Evolutionary conservation across 306 rosid genomes (phyloP), one percentile per base, ranked within the genome.

Genomic region (Prunus davidiana): DNA sequence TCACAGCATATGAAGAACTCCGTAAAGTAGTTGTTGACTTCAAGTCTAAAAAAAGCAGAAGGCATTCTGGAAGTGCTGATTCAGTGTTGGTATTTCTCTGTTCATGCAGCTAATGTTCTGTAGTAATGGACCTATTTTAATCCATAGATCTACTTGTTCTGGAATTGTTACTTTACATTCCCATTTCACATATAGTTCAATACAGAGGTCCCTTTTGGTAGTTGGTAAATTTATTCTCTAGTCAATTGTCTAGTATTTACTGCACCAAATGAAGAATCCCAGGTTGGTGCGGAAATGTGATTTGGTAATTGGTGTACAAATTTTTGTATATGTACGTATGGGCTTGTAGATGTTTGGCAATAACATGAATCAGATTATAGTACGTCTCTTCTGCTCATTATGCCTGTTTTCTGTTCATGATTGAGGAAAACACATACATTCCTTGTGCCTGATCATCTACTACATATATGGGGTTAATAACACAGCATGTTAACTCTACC

Each of bases 1-100:
- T 95, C 83, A 92, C 93, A 22, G 93, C 83, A 25, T 92, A 95
- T 55, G 97, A 95, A 78, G 97, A 95, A 84, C 96, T 95, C 60
- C 91, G 97, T 45, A 89, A 81, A 72, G 38, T 84, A 81, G 60
- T 89, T 74, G 81, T 88, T 27, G 88, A 91, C 62, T 80, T 82
- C n/a, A 95, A 87, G 87, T 80, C 86, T 67, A 74, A 75, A 76
- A 69, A 80, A 70, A 79, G 67, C 78, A 73, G 32, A 77, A 73
- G 43, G 52, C 80, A 79, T 64, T 78, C 81, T 76, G 86, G 80
- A 84, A 80, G 80, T 81, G 63, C 80, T 58, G 87, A 83, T 62
- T 46, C 79, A 38, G 47, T 89, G 49, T 80, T 95, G 97, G 97
- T 94, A 84, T 72, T 87, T 74, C 51, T 56, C 60, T 78, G 63